Percentiles rank a stretch among this genome's conserved stretches.
Evolutionary conservation across 1,284 basidiomycete genomes (phyloP).

Genomic region (Leccinum ambiguum): DNA sequence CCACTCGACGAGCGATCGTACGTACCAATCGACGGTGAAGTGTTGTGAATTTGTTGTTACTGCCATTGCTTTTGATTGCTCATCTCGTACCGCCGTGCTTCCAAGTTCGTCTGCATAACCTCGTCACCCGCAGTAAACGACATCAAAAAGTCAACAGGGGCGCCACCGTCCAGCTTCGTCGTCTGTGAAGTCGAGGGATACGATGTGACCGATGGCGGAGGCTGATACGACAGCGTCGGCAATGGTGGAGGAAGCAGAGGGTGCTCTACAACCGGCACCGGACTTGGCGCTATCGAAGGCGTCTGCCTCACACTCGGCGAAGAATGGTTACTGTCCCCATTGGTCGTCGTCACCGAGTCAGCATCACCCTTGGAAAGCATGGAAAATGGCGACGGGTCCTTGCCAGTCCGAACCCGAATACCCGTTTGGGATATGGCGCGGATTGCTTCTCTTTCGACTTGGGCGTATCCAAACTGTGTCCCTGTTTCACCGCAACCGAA

Average conservation of each 20-base stretch:
- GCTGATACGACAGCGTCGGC: constrained; percentile 1
- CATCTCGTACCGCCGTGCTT: constrained; percentile 27
- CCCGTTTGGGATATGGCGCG: constrained; percentile 40
- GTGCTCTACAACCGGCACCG: constrained; percentile 12
- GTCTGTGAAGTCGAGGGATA: constrained; percentile 12
- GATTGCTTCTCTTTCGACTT: constrained; percentile 36
- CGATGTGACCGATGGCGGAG: constrained; percentile 11
- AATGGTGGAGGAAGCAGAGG: constrained; percentile 16
- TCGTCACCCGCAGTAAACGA: constrained; percentile 27
- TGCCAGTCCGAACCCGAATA: constrained; percentile 41
- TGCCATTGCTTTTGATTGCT: constrained; percentile 11
- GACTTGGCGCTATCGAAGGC: constrained; percentile 18
- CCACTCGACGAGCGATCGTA: constrained; percentile 28
- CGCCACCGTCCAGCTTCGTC: constrained; percentile 19
- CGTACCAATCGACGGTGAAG: constrained; percentile 5
- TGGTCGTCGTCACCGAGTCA: not conserved
- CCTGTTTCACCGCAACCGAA: constrained; percentile 11
- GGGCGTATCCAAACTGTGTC: constrained; percentile 17
- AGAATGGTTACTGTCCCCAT: constrained; percentile 7
- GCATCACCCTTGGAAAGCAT: constrained; percentile 16
- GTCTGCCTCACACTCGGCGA: constrained; percentile 13
- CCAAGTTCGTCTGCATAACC: constrained; percentile 16
- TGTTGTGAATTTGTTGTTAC: constrained; percentile 15
- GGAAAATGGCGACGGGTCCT: constrained; percentile 30
- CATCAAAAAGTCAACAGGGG: constrained; percentile 25